Conservation (phyloP, 1,139 yeast genomes). For the Suhomyces taliae region DNA sequence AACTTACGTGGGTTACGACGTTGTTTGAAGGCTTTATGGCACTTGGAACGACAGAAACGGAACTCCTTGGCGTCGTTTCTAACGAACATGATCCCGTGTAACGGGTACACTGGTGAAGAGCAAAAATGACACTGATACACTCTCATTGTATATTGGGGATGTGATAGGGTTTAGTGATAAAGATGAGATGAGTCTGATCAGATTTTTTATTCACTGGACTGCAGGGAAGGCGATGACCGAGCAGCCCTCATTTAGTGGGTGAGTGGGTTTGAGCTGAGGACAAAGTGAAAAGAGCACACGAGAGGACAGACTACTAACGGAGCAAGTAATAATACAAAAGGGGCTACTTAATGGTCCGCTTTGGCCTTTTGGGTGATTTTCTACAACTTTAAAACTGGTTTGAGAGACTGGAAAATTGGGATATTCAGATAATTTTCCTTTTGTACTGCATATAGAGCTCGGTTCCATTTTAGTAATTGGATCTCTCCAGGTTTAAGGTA, state of each 20-base stretch:
- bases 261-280: too few relatives aligned
- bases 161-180: background rate
- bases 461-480: too few relatives aligned
- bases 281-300: background rate
- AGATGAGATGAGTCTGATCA: background rate
- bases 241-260: too few relatives aligned
- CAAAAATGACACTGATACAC: constrained; percentile 94
- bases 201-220: background rate
- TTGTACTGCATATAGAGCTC: too few relatives aligned
- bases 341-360: too few relatives aligned
- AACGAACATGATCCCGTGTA: constrained; percentile 97
- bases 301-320: too few relatives aligned
- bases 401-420: too few relatives aligned
- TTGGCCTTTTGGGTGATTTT: too few relatives aligned
- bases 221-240: background rate
- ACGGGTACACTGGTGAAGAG: constrained; percentile 95
- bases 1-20: constrained; percentile 98
- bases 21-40: constrained; percentile 96
- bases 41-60: constrained; percentile 95
- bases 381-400: too few relatives aligned
- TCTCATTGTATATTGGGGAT: constrained; percentile 58
- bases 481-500: too few relatives aligned
- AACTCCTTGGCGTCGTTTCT: constrained; percentile 98
- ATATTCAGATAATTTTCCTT: too few relatives aligned
- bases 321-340: too few relatives aligned